Percentiles rank a stretch among this genome's conserved stretches.
These are phyloP conservation scores for Heliophila coronopifolia DNA, from an alignment of 441 rosid species.

Conservation along the genomic window DNA sequence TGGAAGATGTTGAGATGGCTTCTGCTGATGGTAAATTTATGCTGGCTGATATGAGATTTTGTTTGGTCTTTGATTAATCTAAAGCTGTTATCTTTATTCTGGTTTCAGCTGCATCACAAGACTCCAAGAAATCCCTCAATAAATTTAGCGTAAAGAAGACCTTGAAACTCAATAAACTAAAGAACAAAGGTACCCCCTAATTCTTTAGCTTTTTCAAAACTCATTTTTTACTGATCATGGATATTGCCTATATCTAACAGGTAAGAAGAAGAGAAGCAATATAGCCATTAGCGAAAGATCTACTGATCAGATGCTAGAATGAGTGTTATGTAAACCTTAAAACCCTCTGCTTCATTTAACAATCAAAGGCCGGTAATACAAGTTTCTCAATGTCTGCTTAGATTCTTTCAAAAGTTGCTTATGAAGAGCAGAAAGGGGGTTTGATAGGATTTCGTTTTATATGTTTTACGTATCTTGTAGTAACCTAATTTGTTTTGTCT, in stretches of 20 bases:
- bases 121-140: conserved; percentile 25
- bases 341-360: conserved; percentile 3
- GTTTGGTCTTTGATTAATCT: too few species aligned
- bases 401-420: not conserved
- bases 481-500: too few species aligned
- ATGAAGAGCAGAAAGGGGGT: too few species aligned
- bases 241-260: conserved; percentile 24
- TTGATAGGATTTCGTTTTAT: not conserved
- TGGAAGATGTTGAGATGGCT: conserved; percentile 77
- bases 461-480: not conserved
- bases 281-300: conserved; percentile 9
- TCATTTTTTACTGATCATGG: not conserved
- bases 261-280: conserved; percentile 36
- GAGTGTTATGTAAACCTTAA: not conserved
- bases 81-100: not conserved
- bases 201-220: not conserved
- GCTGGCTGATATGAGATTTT: too few species aligned
- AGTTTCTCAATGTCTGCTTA: not conserved
- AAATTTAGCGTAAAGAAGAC: conserved; percentile 53
- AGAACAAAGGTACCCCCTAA: conserved; percentile 44
- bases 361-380: not conserved
- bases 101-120: conserved; percentile 27
- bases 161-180: conserved; percentile 46
- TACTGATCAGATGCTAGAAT: conserved; percentile 25
- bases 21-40: too few species aligned